These are phyloP conservation scores for Ephemerocybe angulata DNA, from an alignment of 768 basidiomycete genomes.

Conservation along the genomic window DNA sequence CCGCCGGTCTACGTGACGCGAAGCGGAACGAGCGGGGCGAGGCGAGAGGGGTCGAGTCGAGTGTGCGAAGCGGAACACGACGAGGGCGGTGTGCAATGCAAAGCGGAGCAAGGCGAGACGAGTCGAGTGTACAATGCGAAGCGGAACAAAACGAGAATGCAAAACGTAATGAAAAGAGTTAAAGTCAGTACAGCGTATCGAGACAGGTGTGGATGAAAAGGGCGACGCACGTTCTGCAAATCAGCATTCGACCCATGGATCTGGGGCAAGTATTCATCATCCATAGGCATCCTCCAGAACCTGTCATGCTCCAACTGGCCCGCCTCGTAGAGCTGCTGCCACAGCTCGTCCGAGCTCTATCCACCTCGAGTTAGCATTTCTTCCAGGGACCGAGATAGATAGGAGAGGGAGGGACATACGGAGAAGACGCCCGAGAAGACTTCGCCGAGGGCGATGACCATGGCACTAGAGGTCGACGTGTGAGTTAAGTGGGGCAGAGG, in stretches of 20 bases:
- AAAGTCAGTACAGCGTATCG: neutral
- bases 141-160: no score
- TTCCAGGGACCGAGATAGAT: no score
- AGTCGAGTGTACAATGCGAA: no score
- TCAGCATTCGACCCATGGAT: slow-evolving; percentile 79
- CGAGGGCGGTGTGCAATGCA: no score
- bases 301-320: slow-evolving; percentile 75
- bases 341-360: slow-evolving; percentile 72
- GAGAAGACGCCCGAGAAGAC: slow-evolving; percentile 77
- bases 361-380: neutral
- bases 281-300: slow-evolving; percentile 89
- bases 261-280: slow-evolving; percentile 75
- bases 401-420: slow-evolving; percentile 33
- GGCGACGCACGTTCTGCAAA: slow-evolving; percentile 60
- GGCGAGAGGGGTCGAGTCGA: neutral
- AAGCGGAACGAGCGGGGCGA: neutral
- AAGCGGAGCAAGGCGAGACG: no score
- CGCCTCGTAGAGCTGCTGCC: slow-evolving; percentile 63
- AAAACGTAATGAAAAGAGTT: no score
- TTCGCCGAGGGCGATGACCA: slow-evolving; percentile 71
- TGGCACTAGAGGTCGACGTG: slow-evolving; percentile 47
- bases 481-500: neutral
- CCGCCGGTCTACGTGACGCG: slow-evolving; percentile 56
- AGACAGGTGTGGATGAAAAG: neutral
- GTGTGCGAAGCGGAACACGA: no score